Evolutionary conservation across 441 rosid species (phyloP), one percentile per base, ranked within the genome.

Genomic region (Gossypium davidsonii): DNA sequence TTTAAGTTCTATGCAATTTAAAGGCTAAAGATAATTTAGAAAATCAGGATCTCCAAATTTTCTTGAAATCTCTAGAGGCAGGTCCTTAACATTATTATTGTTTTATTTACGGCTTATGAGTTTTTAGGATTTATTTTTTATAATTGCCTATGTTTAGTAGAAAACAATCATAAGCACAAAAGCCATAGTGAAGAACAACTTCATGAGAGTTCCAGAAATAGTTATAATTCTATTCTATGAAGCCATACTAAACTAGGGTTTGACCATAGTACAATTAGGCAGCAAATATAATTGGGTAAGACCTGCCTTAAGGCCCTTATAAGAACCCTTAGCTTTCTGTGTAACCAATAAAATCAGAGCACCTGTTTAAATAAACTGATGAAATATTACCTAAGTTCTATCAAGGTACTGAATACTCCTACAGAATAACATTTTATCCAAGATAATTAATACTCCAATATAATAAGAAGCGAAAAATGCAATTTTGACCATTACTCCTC

Each of bases 351-450:
- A 23, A 44, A 46, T 48, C 37, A 48, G 12, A 67, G 14, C n/a
- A 25, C 2, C 7, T 21, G 37, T 25, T 20, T 7, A 48, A 48
- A n/a, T 25, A 48, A 67, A 3, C 44, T 66, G 37, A 66, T n/a
- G 12, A 48, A 67, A 14, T 3, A 12, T 6, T 49, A 67, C 71
- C 57, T 42, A 67, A 66, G 49, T 67, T 25, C 49, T 25, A 14
- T 23, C 21, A 67, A 48, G 53, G 49, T 48, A 67, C 49, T 48
- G 71, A n/a, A 67, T 48, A 15, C 71, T 46, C 49, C 56, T 25
- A 25, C 12, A 67, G 1, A 23, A 65, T 17, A 65, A 0, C 48
- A 65, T 65, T 25, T 46, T n/a, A 14, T 23, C 21, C 21, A 67
- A 48, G 70, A 67, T 48, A 46, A 67, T 14, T 53, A 6, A 67